Evolutionary conservation across 345 rosid species (phyloP), one percentile per base, ranked within the genome.

Genomic region (Lepidium africanum): DNA sequence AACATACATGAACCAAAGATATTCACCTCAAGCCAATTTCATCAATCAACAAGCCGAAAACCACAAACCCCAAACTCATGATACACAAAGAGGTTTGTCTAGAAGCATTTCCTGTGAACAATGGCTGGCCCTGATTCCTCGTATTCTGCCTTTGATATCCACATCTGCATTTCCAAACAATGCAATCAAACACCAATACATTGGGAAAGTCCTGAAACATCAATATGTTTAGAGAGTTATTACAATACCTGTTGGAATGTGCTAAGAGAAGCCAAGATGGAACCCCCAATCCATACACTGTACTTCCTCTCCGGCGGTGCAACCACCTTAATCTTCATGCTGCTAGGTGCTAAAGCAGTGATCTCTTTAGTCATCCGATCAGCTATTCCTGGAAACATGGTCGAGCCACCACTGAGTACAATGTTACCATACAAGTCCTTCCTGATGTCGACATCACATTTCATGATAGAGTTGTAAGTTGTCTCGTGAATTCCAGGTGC

Each of bases 331-430:
- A 86, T 86, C 81, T 89, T 89, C 96, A 85, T 89, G 77, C 88
- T 86, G 84, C 86, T 85, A 9, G 96, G 97, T 9, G 95, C 90
- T 33, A 90, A 69, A 0, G 87, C 87, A 0, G 95, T 74, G 74
- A 90, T 90, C 70, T 90, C 92, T 83, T 86, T 87, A 84, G 84
- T 85, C 92, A 90, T 87, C 67, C 97, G 83, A 57, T 87, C 97
- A 25, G 89, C 90, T 10, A 87, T 87, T 3, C 90, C 90, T 0
- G 85, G 76, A 84, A 90, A 90, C 95, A 90, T 88, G 51, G 95
- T 86, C 9, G 95, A 72, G 5, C 95, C 97, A 81, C 95, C 92
- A 46, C 89, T 89, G 54, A 89, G 88, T 15, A 89, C 96, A 59
- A 87, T 78, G 78, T 90, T 90, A 36, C 93, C 87, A 5, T 90